Evolutionary conservation across 2,329 filamentous ascomycete genomes (phyloP).

Genomic region (Ustulina deusta): DNA sequence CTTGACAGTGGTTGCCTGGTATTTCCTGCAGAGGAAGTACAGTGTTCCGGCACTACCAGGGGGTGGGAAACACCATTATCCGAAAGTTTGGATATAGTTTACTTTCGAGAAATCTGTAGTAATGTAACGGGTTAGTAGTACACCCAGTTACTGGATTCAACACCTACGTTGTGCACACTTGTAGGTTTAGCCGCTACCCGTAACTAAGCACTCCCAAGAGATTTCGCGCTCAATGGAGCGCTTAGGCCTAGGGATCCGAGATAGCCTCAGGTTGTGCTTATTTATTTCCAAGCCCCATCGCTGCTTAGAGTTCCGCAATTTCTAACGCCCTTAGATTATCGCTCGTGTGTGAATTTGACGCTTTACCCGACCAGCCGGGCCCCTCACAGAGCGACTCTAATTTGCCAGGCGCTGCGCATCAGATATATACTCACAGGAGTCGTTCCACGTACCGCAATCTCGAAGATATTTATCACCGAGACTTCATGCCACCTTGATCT

Average conservation of each 20-base stretch:
- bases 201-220: neutral
- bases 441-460: too few relatives aligned
- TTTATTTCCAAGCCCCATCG: neutral
- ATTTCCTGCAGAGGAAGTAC: slow-evolving; percentile 40
- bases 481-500: too few relatives aligned
- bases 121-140: neutral
- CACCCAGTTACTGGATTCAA: neutral
- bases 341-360: too few relatives aligned
- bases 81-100: neutral
- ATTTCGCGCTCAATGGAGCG: neutral
- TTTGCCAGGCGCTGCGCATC: too few relatives aligned
- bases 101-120: neutral
- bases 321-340: too few relatives aligned
- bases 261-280: neutral
- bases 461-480: too few relatives aligned
- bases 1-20: slow-evolving; percentile 39
- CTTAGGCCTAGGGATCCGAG: neutral
- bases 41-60: neutral
- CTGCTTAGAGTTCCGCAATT: neutral
- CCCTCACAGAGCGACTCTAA: too few relatives aligned
- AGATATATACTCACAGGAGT: too few relatives aligned
- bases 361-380: too few relatives aligned
- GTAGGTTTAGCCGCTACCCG: neutral
- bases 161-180: neutral
- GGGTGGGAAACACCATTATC: neutral